Evolutionary conservation across 176 grass and related monocot species (phyloP), one percentile per base, ranked within the genome.

Genomic region (Saccharum spontaneum): DNA sequence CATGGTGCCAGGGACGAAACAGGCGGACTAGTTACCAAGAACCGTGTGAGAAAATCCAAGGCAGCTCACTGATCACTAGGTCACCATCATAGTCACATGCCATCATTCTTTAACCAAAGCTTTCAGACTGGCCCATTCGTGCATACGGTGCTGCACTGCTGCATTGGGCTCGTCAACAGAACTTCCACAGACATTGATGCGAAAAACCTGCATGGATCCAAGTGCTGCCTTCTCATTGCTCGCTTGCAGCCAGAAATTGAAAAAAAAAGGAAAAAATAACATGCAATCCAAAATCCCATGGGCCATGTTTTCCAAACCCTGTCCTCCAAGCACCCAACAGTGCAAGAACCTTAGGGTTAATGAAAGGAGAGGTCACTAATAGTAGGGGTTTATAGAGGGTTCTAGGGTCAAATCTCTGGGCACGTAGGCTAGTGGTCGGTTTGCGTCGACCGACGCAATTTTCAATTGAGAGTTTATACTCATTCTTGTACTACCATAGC

Each of bases 151-250:
- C 57, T n/a, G 57, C 57, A 60, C 72, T 83, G 85, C 62, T 75
- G 69, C 85, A 62, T 87, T 24, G 89, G 85, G 76, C 49, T 33
- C 50, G 40, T 71, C 69, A 79, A 24, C 49, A 61, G 68, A 71
- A 65, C 84, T 64, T 86, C 87, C 86, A 87, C 86, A 93, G 89
- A 96, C 94, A 96, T 89, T 93, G 91, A 93, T 91, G 94, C 94
- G 90, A 85, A 87, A 96, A 93, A 93, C 73, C 94, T 89, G 94
- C 94, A 85, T 93, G 76, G 82, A 49, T 91, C 44, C 76, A 86
- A 61, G 94, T 85, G 94, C 59, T 52, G 34, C 87, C 80, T 87
- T 79, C 86, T 84, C 91, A 76, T 93, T 88, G 83, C 45, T 78
- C 83, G 48, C 83, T 61, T 87, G 55, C 87, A 75, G 44, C 85